Conservation (phyloP, 371 early-diverging fungal genomes). For the Apophysomyces variabilis region DNA sequence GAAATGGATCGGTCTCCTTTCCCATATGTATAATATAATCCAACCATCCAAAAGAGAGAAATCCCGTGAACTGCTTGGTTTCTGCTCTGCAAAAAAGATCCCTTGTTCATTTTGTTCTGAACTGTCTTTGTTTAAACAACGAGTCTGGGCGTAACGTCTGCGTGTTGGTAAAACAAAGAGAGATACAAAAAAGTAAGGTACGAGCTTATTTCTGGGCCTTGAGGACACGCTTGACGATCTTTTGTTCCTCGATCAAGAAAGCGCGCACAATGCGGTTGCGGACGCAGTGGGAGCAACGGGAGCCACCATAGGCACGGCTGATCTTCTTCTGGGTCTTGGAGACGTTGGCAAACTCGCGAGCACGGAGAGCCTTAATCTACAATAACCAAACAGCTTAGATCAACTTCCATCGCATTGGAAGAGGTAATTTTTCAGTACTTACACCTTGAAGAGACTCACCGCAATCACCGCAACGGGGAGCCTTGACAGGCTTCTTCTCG, state of each 20-base stretch:
- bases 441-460: constrained; percentile 89
- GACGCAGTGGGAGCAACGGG: constrained; percentile 93
- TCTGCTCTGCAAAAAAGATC: not conserved
- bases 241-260: constrained; percentile 99
- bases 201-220: constrained; percentile 67
- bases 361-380: constrained; percentile 91
- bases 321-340: constrained; percentile 95
- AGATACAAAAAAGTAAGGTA: no score
- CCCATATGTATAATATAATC: no score
- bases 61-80: no score
- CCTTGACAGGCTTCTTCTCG: constrained; percentile 92
- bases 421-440: constrained; percentile 37
- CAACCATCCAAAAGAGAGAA: no score
- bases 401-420: not conserved
- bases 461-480: constrained; percentile 98
- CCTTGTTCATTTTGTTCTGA: not conserved
- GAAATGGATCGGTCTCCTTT: no score
- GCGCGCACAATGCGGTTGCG: constrained; percentile 96
- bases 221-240: constrained; percentile 98
- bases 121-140: not conserved
- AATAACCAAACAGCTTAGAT: not conserved
- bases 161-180: no score
- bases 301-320: constrained; percentile 97
- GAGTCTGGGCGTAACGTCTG: no score
- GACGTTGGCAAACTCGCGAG: constrained; percentile 87